Base-by-base conservation (phyloP, 768 basidiomycete species). In the Serendipita sp. region DNA sequence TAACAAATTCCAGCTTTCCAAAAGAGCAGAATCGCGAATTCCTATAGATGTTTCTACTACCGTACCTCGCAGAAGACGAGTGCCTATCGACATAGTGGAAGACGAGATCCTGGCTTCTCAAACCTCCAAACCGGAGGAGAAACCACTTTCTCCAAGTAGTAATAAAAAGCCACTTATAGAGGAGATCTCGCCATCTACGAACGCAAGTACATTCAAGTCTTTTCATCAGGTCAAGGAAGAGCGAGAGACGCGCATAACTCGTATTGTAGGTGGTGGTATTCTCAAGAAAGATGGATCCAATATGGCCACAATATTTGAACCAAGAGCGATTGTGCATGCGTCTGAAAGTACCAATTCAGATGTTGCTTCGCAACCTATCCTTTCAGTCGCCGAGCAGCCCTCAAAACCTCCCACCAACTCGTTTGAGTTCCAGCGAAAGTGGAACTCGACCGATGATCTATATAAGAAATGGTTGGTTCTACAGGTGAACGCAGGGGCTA, bases 381-480 rank as follows among this genome's bases (percentile, higher is more conserved):
- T 45, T 35, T 18, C 37, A 54, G 46, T 51, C 48, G 63, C 65
- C 54, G 37, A 47, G 45, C 8, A 56, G 5, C 62, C 63, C 66
- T 3, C 34, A 66, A 24, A 41, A 67, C n/a, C 69, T 0, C 71
- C 76, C 0, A 73, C 73, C 53, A 79, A 83, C 0, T 73, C 87
- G 16, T 85, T 88, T 69, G 81, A 84, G 41, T 88, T 92, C 67
- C 78, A 74, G 45, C 80, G 77, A 62, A 72, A 76, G 0, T 90
- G 88, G 89, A 78, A 80, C 28, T 68, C 76, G 3, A 63, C 75
- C 30, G 63, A 67, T 0, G 74, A 76, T 0, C 69, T 76, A 4
- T 72, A 77, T 15, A 79, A 80, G 51, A 78, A 78, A 51, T 89
- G 86, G 83, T 70, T 74, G 10, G 74, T 88, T 15, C 72, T 92